A percentile compares a stretch with the other conserved stretches of the same genome.
These are phyloP conservation scores for Fusarium sp. DNA, from an alignment of 2,329 filamentous ascomycete genomes.

Conservation along the genomic window DNA sequence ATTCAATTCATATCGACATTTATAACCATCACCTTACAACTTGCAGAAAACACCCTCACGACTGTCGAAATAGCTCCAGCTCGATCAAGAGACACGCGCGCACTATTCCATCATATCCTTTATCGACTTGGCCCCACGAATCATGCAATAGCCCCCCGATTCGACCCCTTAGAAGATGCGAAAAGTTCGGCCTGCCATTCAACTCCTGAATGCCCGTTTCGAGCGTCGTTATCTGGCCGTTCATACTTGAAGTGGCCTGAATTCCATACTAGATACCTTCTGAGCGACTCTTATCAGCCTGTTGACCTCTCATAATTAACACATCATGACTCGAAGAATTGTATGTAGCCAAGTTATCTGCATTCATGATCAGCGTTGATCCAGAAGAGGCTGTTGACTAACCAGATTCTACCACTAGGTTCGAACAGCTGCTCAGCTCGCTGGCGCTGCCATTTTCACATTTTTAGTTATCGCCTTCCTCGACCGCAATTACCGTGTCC, in stretches of 20 bases:
- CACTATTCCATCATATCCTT: background rate
- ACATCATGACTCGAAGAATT: constrained; percentile 54
- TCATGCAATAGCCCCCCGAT: constrained; percentile 44
- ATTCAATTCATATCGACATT: constrained; percentile 6
- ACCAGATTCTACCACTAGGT: constrained; percentile 54
- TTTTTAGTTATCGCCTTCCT: constrained; percentile 82
- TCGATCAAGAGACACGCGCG: constrained; percentile 3
- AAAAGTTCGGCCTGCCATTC: constrained; percentile 36
- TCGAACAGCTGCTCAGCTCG: constrained; percentile 80
- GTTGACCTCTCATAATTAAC: constrained; percentile 10
- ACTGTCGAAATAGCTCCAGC: background rate
- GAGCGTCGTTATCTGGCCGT: constrained; percentile 25
- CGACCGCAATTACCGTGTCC: constrained; percentile 88
- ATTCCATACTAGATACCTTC: constrained; percentile 8
- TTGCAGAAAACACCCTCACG: background rate
- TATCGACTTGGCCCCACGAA: constrained; percentile 10
- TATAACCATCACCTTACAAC: background rate
- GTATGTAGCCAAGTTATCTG: constrained; percentile 41
- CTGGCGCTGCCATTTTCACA: constrained; percentile 72
- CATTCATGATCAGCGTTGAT: background rate
- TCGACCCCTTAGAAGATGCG: constrained; percentile 44
- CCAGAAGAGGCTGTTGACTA: background rate
- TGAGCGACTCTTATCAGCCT: background rate
- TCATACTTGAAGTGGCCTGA: constrained; percentile 33
- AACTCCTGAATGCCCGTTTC: constrained; percentile 40